Evolutionary conservation across 495 filamentous ascomycete species (phyloP).

Genomic region (Terfezia claveryi): DNA sequence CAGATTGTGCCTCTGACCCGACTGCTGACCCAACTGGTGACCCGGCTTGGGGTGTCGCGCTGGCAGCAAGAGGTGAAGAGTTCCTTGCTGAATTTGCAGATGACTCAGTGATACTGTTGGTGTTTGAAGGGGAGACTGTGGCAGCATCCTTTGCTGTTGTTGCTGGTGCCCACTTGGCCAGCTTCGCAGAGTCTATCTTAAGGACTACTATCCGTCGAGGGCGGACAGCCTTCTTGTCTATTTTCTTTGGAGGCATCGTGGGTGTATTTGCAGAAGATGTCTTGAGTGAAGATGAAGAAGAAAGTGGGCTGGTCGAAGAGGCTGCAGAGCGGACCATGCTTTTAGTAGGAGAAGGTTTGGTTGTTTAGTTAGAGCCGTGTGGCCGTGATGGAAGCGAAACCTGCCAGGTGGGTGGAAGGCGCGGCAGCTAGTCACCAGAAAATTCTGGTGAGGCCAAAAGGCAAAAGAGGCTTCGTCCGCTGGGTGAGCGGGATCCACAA

Average conservation of each 20-base stretch:
- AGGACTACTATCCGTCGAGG: neutral
- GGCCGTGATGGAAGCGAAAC: no score
- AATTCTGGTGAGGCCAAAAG: no score
- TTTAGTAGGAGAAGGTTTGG: neutral
- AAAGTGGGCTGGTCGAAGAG: neutral
- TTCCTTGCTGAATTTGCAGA: neutral
- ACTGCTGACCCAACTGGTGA: neutral
- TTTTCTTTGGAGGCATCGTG: neutral
- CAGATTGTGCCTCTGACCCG: neutral
- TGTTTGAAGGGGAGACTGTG: neutral
- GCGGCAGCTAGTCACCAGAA: no score
- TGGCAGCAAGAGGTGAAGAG: neutral
- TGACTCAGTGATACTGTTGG: neutral
- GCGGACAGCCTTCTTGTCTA: neutral
- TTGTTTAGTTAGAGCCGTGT: no score
- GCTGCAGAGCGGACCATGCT: neutral
- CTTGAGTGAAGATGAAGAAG: neutral
- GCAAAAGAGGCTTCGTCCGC: no score
- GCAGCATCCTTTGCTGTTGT: neutral
- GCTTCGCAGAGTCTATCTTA: neutral
- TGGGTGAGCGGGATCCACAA: no score
- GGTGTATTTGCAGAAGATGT: neutral
- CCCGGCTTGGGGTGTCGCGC: neutral
- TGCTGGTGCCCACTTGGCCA: neutral
- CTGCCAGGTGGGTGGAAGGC: no score